A percentile compares a stretch with the other conserved stretches of the same genome.
Evolutionary conservation across 176 grass and related monocot genomes (phyloP).

Genomic region (Carex parvula): DNA sequence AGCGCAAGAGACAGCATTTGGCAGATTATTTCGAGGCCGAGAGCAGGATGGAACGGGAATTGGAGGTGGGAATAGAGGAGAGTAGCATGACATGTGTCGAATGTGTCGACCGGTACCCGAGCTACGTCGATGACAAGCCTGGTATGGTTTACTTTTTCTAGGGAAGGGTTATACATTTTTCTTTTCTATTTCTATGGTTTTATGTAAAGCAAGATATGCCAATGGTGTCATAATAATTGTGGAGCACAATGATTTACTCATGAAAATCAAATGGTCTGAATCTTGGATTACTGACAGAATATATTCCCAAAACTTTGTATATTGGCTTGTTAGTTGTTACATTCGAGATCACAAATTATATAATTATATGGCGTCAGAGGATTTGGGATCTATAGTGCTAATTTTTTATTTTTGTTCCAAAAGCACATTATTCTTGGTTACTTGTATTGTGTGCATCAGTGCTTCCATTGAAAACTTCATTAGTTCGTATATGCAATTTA

Average conservation of each 20-base stretch:
- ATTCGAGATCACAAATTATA: neutral
- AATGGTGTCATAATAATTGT: neutral
- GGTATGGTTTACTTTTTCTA: slow-evolving; percentile 31
- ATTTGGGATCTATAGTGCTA: slow-evolving; percentile 12
- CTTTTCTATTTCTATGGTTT: neutral
- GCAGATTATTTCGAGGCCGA: slow-evolving; percentile 50
- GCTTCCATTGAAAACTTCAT: neutral
- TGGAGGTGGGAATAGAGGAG: slow-evolving; percentile 22
- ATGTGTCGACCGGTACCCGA: slow-evolving; percentile 36
- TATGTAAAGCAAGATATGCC: neutral
- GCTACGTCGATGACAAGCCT: slow-evolving; percentile 46
- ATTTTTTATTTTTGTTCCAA: neutral
- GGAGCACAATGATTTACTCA: neutral
- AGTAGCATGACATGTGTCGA: slow-evolving; percentile 35
- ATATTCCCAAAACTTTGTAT: neutral
- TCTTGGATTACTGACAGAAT: neutral
- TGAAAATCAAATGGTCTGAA: neutral
- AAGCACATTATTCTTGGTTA: neutral
- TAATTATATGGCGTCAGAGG: neutral
- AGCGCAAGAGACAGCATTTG: slow-evolving; percentile 49
- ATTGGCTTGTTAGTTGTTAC: slow-evolving; percentile 3
- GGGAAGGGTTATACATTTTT: neutral
- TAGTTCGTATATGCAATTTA: neutral
- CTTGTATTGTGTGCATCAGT: neutral
- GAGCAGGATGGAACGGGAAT: slow-evolving; percentile 22